phyloP scores from a whole-genome alignment of 2,329 filamentous ascomycete genomes.

The Neofusicoccum cordaticola region DNA sequence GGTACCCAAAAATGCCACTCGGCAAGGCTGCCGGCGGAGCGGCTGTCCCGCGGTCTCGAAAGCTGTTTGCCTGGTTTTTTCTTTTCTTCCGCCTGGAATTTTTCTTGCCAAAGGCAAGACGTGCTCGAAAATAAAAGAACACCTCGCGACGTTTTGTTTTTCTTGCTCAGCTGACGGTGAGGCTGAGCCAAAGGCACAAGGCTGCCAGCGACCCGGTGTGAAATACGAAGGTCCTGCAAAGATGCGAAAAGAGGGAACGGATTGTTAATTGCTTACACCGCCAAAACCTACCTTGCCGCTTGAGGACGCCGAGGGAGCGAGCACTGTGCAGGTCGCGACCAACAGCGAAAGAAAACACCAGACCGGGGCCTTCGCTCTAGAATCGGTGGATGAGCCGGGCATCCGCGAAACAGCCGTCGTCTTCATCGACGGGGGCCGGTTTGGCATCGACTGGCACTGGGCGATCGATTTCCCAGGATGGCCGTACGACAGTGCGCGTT shows the following conservation, averaged over 20 bases:
- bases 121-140: not conserved
- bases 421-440: not conserved
- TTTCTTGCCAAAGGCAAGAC: not conserved
- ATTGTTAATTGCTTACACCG: slow-evolving; percentile 14
- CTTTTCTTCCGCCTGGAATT: not conserved
- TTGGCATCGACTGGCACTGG: not conserved
- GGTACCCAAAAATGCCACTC: not conserved
- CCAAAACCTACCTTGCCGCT: not conserved
- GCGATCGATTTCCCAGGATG: not conserved
- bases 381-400: slow-evolving; percentile 2
- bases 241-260: slow-evolving; percentile 7
- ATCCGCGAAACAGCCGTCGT: slow-evolving; percentile 8
- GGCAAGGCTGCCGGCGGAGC: not conserved
- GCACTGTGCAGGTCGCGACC: not conserved
- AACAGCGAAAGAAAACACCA: not conserved
- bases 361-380: not conserved
- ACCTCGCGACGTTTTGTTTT: not conserved
- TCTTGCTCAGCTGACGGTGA: slow-evolving; percentile 3
- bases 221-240: slow-evolving; percentile 6
- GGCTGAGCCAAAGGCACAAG: not conserved
- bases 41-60: not conserved
- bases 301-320: not conserved
- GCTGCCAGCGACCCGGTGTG: not conserved
- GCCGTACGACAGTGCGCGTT: slow-evolving; percentile 8
- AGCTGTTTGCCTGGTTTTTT: not conserved